Conservation (phyloP, 306 rosid species). For the Bauhinia variegata region DNA sequence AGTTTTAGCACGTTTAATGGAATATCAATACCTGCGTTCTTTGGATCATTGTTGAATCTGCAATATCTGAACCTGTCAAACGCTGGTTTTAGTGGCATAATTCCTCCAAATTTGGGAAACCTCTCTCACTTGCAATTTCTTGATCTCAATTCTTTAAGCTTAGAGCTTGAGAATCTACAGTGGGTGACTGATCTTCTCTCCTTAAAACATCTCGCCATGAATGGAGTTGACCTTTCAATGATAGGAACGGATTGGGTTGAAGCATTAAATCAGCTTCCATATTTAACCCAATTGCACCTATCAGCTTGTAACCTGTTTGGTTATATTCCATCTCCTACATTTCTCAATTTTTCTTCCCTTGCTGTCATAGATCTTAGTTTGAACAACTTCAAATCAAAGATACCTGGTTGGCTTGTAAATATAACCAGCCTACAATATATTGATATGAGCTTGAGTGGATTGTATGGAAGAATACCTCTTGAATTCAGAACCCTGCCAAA, state of each 20-base stretch:
- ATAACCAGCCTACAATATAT: slow-evolving; percentile 40
- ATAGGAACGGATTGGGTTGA: slow-evolving; percentile 38
- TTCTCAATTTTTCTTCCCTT: slow-evolving; percentile 49
- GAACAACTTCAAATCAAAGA: slow-evolving; percentile 37
- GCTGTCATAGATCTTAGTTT: slow-evolving; percentile 30
- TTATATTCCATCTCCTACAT: slow-evolving; percentile 25
- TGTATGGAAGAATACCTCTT: slow-evolving; percentile 58
- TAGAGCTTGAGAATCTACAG: slow-evolving; percentile 29
- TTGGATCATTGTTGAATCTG: slow-evolving; percentile 47
- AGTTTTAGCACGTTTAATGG: slow-evolving; percentile 48
- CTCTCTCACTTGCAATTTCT: slow-evolving; percentile 45
- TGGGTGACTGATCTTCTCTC: slow-evolving; percentile 47
- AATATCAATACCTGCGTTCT: slow-evolving; percentile 37
- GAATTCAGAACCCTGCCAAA: slow-evolving; percentile 39
- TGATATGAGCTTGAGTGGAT: slow-evolving; percentile 1
- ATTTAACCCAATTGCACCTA: slow-evolving; percentile 46
- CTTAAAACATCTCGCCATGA: slow-evolving; percentile 47
- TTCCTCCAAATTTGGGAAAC: slow-evolving; percentile 48
- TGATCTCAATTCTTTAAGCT: slow-evolving; percentile 15
- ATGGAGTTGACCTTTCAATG: slow-evolving; percentile 43
- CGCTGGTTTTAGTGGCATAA: slow-evolving; percentile 40
- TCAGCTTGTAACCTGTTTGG: slow-evolving; percentile 23
- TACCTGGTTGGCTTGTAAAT: slow-evolving; percentile 52
- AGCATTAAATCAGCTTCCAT: slow-evolving; percentile 32
- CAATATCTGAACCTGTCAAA: slow-evolving; percentile 47